Evolutionary conservation across 1,284 basidiomycete species (phyloP), one percentile per base, ranked within the genome.

Genomic region (Golubevia sp.): DNA sequence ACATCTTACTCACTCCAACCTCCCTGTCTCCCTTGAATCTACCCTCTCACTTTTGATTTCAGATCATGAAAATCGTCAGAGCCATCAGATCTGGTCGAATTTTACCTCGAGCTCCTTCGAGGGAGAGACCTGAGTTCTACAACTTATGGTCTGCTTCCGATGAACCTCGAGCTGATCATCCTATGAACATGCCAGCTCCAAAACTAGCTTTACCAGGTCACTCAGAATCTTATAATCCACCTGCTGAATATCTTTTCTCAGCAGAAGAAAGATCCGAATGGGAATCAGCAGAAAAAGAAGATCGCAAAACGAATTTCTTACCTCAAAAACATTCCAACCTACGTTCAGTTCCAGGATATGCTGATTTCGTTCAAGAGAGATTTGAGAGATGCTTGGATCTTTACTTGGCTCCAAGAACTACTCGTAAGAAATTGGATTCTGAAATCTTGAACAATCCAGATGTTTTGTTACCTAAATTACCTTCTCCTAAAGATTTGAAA

Each of bases 61-160:
- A 61, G 24, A 66, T 83, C 61, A 83, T 82, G 81, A 83, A 83
- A 70, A 83, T 83, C 60, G 81, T 83, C 18, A 76, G 81, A 2
- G 81, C 81, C 56, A 83, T 83, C 30, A 76, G 81, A 23, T 66
- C 77, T 24, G 81, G 81, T 13, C 65, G 81, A 13, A 83, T 83
- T 63, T 67, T 73, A 3, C 71, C 79, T 15, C 68, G 76, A 25
- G 79, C 75, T 25, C 73, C 73, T 11, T 62, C 71, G 8, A 70
- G 72, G 54, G 58, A 64, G 52, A 68, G 70, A 59, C 76, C 77
- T 21, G 54, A 64, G 26, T 77, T 74, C 66, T 83, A 79, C 73
- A 77, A 77, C 62, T 74, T 83, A 59, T 83, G 80, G 81, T 68
- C 67, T 54, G 76, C 80, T 26, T 64, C 68, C 8, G 74, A 79